Conservation (phyloP, 176 grass and related monocot genomes). For the Tuctoria greenei region DNA sequence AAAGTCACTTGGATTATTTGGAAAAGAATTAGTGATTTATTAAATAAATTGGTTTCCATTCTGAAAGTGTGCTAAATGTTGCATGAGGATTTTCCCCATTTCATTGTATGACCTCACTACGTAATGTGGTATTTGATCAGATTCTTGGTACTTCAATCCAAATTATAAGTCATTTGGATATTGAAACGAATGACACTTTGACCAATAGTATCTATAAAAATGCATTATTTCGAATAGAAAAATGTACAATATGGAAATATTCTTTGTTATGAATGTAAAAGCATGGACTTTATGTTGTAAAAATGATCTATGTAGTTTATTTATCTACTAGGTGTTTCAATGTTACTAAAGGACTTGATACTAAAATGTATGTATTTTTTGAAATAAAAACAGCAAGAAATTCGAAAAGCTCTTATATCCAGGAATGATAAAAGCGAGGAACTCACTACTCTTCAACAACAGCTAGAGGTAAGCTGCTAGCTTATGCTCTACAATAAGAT, state of each 20-base stretch:
- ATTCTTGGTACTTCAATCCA: background rate
- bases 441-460: conserved; percentile 61
- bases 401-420: conserved; percentile 65
- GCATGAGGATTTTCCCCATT: background rate
- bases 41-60: conserved; percentile 13
- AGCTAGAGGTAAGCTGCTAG: conserved; percentile 67
- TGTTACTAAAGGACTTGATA: conserved; percentile 17
- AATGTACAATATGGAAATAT: no score
- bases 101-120: background rate
- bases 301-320: background rate
- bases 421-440: conserved; percentile 77
- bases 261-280: no score
- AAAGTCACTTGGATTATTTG: background rate
- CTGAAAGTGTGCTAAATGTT: conserved; percentile 8
- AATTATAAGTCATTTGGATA: no score
- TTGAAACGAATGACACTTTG: no score
- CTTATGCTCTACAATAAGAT: conserved; percentile 5
- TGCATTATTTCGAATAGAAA: no score
- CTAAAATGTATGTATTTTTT: conserved; percentile 27
- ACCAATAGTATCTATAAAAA: no score
- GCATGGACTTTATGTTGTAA: no score
- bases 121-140: background rate
- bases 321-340: conserved; percentile 11
- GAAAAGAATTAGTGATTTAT: background rate
- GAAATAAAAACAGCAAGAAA: conserved; percentile 70